Percentiles rank a stretch among this genome's conserved stretches.
These are phyloP conservation scores for Galerina sulciceps DNA, from an alignment of 768 basidiomycete genomes.

Conservation along the genomic window DNA sequence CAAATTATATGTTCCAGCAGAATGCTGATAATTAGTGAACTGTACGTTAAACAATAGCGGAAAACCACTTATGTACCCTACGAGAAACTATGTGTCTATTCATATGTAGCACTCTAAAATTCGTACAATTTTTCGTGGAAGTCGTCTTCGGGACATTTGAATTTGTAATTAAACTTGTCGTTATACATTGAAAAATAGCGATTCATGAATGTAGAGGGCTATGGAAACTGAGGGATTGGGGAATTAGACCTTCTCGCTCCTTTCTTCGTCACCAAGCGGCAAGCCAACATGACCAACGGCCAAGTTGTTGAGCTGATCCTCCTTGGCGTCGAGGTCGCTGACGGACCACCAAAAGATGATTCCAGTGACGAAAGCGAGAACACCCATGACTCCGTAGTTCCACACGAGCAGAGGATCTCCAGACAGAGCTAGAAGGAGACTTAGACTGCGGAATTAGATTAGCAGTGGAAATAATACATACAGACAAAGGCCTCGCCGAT, in stretches of 20 bases:
- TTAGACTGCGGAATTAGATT: not conserved
- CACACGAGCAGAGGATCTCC: conserved; percentile 75
- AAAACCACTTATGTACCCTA: no score
- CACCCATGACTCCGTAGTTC: conserved; percentile 70
- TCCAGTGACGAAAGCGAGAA: conserved; percentile 57
- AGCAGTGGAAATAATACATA: conserved; percentile 33
- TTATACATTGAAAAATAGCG: not conserved
- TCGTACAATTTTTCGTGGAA: no score
- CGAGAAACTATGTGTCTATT: no score
- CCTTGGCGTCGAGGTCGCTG: conserved; percentile 60
- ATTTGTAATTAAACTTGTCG: no score
- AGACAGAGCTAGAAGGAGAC: conserved; percentile 51
- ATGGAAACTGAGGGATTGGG: not conserved
- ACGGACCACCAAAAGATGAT: conserved; percentile 58
- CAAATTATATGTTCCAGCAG: no score
- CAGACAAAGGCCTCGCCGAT: conserved; percentile 75
- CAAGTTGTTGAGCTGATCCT: conserved; percentile 67
- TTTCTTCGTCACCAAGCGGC: not conserved
- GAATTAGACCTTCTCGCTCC: conserved; percentile 7
- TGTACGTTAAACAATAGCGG: no score
- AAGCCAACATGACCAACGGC: conserved; percentile 15
- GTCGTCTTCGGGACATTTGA: no score
- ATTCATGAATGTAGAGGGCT: no score
- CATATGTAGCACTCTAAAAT: no score
- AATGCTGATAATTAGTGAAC: no score